Evolutionary conservation across 352 stramenopile genomes (phyloP).

Genomic region (Pythium aristosporum): DNA sequence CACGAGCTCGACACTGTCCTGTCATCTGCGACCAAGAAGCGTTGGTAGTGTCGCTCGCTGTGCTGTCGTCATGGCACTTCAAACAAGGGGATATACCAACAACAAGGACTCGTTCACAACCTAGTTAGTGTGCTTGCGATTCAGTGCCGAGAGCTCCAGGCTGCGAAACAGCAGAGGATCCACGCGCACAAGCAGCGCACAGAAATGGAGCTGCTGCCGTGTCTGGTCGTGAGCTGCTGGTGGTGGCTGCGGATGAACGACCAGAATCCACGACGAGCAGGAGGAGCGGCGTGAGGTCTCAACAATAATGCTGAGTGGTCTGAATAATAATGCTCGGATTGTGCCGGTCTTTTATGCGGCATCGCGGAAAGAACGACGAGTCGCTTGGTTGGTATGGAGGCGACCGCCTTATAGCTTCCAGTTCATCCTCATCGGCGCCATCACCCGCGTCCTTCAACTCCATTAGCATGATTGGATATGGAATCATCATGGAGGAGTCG

Average conservation of each 20-base stretch:
- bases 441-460: background rate
- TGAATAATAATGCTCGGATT: background rate
- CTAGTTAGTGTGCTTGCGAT: slow-evolving; percentile 28
- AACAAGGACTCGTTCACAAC: slow-evolving; percentile 10
- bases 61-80: background rate
- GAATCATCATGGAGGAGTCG: background rate
- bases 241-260: background rate
- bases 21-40: background rate
- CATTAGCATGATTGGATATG: background rate
- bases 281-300: background rate
- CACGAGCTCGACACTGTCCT: slow-evolving; percentile 11
- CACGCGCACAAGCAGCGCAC: slow-evolving; percentile 33
- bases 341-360: no score
- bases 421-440: background rate
- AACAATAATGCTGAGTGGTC: no score
- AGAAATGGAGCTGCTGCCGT: slow-evolving; percentile 26
- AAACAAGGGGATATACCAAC: background rate
- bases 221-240: background rate
- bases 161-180: slow-evolving; percentile 28
- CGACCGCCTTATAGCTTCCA: background rate
- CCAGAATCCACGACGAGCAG: background rate
- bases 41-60: background rate
- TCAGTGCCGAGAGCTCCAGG: slow-evolving; percentile 29
- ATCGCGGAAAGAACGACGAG: background rate
- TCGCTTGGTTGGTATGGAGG: background rate